A percentile compares a stretch with the other conserved stretches of the same genome.
These are phyloP conservation scores for Aspergillus floridensis DNA, from an alignment of 2,329 filamentous ascomycete species.

Conservation along the genomic window DNA sequence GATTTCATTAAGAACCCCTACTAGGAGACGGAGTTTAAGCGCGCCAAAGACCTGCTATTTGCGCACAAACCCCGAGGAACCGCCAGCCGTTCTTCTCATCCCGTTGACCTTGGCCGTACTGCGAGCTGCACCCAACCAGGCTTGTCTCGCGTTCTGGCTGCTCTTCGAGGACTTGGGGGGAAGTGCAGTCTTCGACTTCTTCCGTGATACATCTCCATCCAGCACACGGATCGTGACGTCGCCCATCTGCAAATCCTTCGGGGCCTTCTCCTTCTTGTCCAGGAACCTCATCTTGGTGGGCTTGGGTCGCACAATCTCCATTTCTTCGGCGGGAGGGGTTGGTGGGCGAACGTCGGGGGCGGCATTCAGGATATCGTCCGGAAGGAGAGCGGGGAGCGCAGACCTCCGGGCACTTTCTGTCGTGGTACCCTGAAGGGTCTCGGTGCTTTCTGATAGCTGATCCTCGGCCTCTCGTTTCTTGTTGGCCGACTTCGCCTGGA, in stretches of 20 bases:
- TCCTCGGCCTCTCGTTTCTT: slow-evolving; percentile 37
- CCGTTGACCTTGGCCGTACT: slow-evolving; percentile 34
- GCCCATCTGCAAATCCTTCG: slow-evolving; percentile 52
- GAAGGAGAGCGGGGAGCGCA: slow-evolving; percentile 51
- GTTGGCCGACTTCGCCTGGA: slow-evolving; percentile 35
- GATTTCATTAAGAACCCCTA: neutral
- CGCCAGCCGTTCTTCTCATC: slow-evolving; percentile 37
- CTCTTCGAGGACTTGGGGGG: slow-evolving; percentile 46
- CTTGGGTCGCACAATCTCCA: slow-evolving; percentile 23
- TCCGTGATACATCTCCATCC: slow-evolving; percentile 32
- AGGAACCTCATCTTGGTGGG: slow-evolving; percentile 50
- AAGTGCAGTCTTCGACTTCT: slow-evolving; percentile 40
- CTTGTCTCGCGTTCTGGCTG: slow-evolving; percentile 38
- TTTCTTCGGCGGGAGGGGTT: slow-evolving; percentile 43
- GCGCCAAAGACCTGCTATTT: slow-evolving; percentile 18
- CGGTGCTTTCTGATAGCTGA: slow-evolving; percentile 41
- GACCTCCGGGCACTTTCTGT: slow-evolving; percentile 37
- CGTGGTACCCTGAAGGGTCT: slow-evolving; percentile 39
- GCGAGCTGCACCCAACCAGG: slow-evolving; percentile 39
- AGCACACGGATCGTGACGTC: slow-evolving; percentile 51
- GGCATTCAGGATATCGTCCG: slow-evolving; percentile 51
- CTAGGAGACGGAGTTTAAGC: neutral
- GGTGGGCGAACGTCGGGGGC: slow-evolving; percentile 45
- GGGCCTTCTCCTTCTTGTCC: slow-evolving; percentile 47
- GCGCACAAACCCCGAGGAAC: slow-evolving; percentile 39